Conservation (phyloP, 2,329 filamentous ascomycete genomes). For the Zalaria sp. region DNA sequence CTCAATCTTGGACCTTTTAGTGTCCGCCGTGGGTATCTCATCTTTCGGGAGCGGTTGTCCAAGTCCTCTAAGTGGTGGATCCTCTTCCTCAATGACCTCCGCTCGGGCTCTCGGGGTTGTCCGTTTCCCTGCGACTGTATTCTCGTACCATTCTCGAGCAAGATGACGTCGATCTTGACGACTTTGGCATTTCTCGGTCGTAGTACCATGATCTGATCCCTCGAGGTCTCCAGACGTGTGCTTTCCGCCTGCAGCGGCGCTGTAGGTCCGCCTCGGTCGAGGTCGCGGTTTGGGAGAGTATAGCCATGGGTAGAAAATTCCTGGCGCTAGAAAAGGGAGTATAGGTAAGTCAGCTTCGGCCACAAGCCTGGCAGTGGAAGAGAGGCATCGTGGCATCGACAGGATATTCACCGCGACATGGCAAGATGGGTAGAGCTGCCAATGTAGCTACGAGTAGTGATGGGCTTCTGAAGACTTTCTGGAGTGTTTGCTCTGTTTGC, state of each 20-base stretch:
- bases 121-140: background rate
- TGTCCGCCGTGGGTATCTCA: no score
- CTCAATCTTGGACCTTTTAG: no score
- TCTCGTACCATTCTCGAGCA: conserved; percentile 6
- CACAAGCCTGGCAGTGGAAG: conserved; percentile 7
- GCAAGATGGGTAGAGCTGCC: no score
- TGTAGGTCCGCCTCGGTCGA: background rate
- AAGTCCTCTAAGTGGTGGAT: no score
- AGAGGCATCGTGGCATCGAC: conserved; percentile 22
- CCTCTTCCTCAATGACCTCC: no score
- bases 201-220: no score
- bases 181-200: no score
- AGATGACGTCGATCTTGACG: background rate
- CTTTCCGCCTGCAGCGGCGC: background rate
- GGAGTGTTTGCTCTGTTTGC: background rate
- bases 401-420: conserved; percentile 3
- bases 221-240: background rate
- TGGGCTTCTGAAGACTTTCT: background rate
- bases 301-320: conserved; percentile 15
- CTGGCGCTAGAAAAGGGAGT: conserved; percentile 25
- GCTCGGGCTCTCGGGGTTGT: no score
- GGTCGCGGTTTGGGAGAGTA: background rate
- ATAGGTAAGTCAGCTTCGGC: conserved; percentile 12
- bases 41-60: no score
- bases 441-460: background rate